Percentiles rank a stretch among this genome's conserved stretches.
phyloP scores from a whole-genome alignment of 2,329 filamentous ascomycete species.

The Phialemoniopsis sp. region DNA sequence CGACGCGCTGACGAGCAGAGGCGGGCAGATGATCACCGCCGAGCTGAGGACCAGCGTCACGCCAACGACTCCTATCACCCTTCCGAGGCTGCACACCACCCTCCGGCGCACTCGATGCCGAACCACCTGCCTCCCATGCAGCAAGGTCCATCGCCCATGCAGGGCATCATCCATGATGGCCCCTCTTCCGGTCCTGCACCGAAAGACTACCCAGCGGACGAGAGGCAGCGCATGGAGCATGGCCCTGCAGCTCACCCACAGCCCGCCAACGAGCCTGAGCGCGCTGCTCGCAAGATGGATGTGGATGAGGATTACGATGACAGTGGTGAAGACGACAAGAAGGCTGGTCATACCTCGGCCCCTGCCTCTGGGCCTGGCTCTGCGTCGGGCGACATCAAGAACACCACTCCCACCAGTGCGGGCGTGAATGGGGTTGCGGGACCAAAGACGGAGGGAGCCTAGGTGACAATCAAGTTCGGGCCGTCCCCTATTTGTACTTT shows the following conservation, averaged over 20 bases:
- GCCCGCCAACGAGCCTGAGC: constrained; percentile 67
- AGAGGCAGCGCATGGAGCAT: constrained; percentile 48
- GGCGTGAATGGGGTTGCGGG: constrained; percentile 44
- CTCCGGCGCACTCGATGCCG: constrained; percentile 56
- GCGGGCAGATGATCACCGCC: constrained; percentile 49
- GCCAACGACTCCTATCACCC: constrained; percentile 81
- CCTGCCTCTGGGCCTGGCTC: constrained; percentile 37
- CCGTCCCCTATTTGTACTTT: too few relatives aligned
- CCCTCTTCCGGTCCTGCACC: constrained; percentile 35
- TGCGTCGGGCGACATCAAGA: constrained; percentile 48
- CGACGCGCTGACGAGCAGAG: constrained; percentile 52
- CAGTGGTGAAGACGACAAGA: constrained; percentile 82
- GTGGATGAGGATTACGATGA: constrained; percentile 98
- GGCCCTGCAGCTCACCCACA: constrained; percentile 32
- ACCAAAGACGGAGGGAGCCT: constrained; percentile 41
- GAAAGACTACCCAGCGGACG: constrained; percentile 50
- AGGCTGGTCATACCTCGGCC: constrained; percentile 39
- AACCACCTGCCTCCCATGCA: constrained; percentile 62
- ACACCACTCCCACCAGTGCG: constrained; percentile 41
- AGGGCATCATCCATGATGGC: constrained; percentile 47
- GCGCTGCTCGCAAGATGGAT: constrained; percentile 89
- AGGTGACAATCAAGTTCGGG: constrained; percentile 1
- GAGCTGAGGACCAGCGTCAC: constrained; percentile 60
- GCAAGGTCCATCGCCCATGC: constrained; percentile 52
- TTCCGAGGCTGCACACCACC: constrained; percentile 87